Evolutionary conservation across 2,329 filamentous ascomycete species (phyloP).

Genomic region (Neofusicoccum kwambonambiense): DNA sequence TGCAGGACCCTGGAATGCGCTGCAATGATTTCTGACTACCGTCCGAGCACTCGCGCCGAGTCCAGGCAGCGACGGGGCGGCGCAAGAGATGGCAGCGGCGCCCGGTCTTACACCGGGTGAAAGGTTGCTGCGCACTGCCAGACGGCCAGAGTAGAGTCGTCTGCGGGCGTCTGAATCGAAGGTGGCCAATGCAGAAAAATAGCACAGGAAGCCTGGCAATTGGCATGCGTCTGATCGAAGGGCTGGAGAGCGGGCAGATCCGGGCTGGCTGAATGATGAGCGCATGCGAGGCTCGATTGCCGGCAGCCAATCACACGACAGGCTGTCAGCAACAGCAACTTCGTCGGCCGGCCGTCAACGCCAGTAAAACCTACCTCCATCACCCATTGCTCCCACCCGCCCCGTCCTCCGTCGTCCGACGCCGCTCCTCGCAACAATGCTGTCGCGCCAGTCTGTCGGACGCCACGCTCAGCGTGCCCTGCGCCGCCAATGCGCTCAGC

Average conservation of each 20-base stretch:
- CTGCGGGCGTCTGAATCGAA: too few relatives aligned
- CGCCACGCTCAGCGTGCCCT: slow-evolving; percentile 63
- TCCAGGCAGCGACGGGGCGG: not conserved
- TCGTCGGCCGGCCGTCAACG: slow-evolving; percentile 22
- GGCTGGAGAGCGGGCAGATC: not conserved
- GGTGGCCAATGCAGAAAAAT: too few relatives aligned
- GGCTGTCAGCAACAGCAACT: slow-evolving; percentile 16
- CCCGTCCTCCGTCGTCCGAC: slow-evolving; percentile 46
- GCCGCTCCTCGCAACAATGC: slow-evolving; percentile 52
- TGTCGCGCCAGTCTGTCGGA: slow-evolving; percentile 65
- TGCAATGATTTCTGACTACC: too few relatives aligned
- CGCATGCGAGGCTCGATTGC: not conserved
- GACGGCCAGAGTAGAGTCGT: too few relatives aligned
- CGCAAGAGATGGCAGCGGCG: not conserved
- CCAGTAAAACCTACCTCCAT: slow-evolving; percentile 37
- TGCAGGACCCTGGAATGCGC: not conserved
- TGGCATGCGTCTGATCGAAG: not conserved
- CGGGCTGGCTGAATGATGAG: not conserved
- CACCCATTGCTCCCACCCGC: slow-evolving; percentile 48
- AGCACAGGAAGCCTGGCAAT: not conserved
- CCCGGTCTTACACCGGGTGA: too few relatives aligned
- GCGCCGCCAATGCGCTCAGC: slow-evolving; percentile 57
- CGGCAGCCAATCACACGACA: slow-evolving; percentile 12
- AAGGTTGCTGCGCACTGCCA: too few relatives aligned
- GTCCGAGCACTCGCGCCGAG: not conserved